Percentiles rank a stretch among this genome's conserved stretches.
These are phyloP conservation scores for Hypoxylon rickii DNA, from an alignment of 495 filamentous ascomycete genomes.

Conservation along the genomic window DNA sequence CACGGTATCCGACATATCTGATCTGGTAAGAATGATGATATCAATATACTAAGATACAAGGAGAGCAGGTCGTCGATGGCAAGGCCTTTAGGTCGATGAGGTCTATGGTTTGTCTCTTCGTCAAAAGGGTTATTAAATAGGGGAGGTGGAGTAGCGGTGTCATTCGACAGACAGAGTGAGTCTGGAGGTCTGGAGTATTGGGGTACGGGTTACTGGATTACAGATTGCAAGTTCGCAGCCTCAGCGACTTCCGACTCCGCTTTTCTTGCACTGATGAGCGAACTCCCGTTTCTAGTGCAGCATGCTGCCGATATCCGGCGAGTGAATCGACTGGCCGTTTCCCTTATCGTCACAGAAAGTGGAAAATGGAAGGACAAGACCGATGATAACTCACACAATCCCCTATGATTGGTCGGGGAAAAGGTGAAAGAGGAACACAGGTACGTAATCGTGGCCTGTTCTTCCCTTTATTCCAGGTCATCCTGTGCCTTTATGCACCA, in stretches of 20 bases:
- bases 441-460: constrained; percentile 23
- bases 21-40: not conserved
- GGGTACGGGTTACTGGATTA: too few relatives aligned
- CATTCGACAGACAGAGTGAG: too few relatives aligned
- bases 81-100: constrained; percentile 12
- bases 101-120: constrained; percentile 11
- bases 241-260: constrained; percentile 24
- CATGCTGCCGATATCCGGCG: constrained; percentile 28
- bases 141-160: not conserved
- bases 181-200: too few relatives aligned
- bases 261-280: constrained; percentile 15
- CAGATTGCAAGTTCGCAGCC: constrained; percentile 1
- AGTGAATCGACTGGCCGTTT: constrained; percentile 26
- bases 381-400: constrained; percentile 16
- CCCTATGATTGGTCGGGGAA: constrained; percentile 23
- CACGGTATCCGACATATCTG: not conserved
- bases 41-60: constrained; percentile 5
- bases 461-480: constrained; percentile 5
- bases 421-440: constrained; percentile 5
- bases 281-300: not conserved
- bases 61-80: constrained; percentile 3
- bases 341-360: constrained; percentile 21
- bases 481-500: not conserved
- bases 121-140: constrained; percentile 5
- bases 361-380: constrained; percentile 18